Percentiles rank a stretch among this genome's conserved stretches.
Conservation (phyloP, 2,329 filamentous ascomycete genomes). For the Trichoderma afroharzianum region DNA sequence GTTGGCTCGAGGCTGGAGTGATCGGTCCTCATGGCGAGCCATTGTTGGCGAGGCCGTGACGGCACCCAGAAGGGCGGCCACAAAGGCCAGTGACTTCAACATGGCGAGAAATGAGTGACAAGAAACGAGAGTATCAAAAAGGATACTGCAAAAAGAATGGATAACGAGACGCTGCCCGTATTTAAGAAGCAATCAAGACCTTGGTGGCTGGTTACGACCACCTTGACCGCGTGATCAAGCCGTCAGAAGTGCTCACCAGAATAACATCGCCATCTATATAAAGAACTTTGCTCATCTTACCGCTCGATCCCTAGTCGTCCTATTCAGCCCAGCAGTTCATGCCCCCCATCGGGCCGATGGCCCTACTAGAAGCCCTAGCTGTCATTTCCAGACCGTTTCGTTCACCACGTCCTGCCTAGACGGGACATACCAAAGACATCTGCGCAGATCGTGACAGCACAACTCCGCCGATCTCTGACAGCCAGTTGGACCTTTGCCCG, state of each 20-base stretch:
- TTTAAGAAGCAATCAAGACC: background rate
- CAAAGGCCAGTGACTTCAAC: constrained; percentile 18
- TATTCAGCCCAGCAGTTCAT: background rate
- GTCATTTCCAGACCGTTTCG: background rate
- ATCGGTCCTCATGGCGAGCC: background rate
- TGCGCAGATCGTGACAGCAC: background rate
- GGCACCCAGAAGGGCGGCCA: constrained; percentile 19
- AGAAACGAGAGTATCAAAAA: background rate
- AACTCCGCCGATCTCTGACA: constrained; percentile 9
- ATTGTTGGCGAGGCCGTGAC: constrained; percentile 21
- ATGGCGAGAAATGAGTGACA: constrained; percentile 10
- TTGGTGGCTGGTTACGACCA: background rate
- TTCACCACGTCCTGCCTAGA: constrained; percentile 1
- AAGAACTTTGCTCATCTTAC: background rate
- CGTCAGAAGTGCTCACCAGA: background rate
- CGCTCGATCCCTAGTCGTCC: background rate
- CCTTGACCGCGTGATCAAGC: background rate
- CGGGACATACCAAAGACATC: background rate
- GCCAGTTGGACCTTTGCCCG: background rate
- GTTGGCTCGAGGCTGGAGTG: background rate
- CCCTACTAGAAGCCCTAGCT: background rate
- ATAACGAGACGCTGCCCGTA: background rate
- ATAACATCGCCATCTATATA: background rate
- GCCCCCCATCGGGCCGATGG: constrained; percentile 2
- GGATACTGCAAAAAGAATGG: background rate